phyloP scores from a whole-genome alignment of 495 filamentous ascomycete genomes.

The Neurospora cerealis region DNA sequence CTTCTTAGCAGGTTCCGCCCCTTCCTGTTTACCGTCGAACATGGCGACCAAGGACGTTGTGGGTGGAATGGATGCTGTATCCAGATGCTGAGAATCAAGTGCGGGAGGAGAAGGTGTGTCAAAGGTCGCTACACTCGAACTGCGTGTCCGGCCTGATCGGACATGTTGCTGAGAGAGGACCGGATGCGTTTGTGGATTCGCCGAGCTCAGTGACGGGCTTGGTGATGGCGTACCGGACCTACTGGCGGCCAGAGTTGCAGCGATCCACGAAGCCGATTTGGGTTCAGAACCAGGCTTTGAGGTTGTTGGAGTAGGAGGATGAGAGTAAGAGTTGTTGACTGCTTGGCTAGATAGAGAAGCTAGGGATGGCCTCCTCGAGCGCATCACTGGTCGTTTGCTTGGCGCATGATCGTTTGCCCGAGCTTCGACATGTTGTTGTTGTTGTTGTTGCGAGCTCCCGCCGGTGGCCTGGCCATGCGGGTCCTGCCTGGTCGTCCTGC shows the following conservation, averaged over 20 bases:
- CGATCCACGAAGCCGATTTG: conserved; percentile 43
- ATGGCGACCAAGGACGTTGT: conserved; percentile 50
- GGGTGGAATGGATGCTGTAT: conserved; percentile 43
- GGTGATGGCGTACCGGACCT: conserved; percentile 30
- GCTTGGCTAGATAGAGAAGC: not conserved
- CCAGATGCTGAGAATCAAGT: conserved; percentile 24
- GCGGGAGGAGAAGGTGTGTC: conserved; percentile 6
- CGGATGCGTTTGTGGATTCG: conserved; percentile 19
- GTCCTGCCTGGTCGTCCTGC: not conserved
- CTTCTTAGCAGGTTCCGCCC: conserved; percentile 32
- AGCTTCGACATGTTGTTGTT: not conserved
- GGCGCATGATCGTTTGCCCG: not conserved
- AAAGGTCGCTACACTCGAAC: conserved; percentile 14
- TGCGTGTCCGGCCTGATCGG: conserved; percentile 11
- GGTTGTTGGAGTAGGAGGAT: not conserved
- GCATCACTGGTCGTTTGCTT: not conserved
- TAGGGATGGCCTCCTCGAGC: not conserved
- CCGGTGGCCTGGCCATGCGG: not conserved
- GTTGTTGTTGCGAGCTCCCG: not conserved
- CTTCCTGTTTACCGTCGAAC: conserved; percentile 40
- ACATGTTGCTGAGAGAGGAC: conserved; percentile 4
- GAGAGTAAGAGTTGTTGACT: conserved; percentile 2
- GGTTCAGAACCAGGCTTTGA: conserved; percentile 5
- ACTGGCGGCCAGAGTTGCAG: conserved; percentile 46
- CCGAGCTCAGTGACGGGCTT: not conserved